phyloP scores from a whole-genome alignment of 805 yeast species.

The Schwanniomyces polymorphus region DNA sequence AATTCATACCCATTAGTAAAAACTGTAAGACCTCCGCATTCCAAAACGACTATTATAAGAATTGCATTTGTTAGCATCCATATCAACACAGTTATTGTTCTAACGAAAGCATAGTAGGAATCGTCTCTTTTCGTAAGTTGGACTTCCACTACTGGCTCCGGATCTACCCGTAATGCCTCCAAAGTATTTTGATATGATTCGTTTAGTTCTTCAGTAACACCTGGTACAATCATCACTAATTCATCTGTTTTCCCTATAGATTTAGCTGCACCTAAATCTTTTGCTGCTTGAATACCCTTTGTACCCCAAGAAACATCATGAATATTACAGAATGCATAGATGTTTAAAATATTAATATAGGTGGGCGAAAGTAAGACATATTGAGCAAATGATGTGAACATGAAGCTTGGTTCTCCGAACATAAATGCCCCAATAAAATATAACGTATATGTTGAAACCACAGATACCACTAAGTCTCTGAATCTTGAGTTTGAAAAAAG shows the following conservation, averaged over 20 bases:
- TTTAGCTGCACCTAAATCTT: conserved; percentile 83
- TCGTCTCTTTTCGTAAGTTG: conserved; percentile 44
- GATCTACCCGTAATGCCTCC: conserved; percentile 48
- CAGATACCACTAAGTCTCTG: conserved; percentile 84
- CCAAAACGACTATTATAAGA: conserved; percentile 77
- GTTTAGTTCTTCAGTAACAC: conserved; percentile 75
- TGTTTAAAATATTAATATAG: conserved; percentile 86
- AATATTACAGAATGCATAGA: conserved; percentile 93
- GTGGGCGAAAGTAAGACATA: conserved; percentile 84
- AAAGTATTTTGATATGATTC: conserved; percentile 66
- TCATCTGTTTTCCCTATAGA: conserved; percentile 43
- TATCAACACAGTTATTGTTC: conserved; percentile 83
- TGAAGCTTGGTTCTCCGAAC: conserved; percentile 89
- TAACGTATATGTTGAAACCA: conserved; percentile 78
- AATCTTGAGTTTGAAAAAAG: conserved; percentile 70
- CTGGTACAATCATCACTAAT: conserved; percentile 55
- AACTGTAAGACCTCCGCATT: conserved; percentile 72
- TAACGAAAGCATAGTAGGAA: conserved; percentile 84
- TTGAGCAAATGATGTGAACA: conserved; percentile 85
- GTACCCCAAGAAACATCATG: conserved; percentile 99
- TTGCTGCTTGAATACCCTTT: conserved; percentile 69
- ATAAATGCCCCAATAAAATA: conserved; percentile 77
- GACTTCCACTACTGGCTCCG: conserved; percentile 19
- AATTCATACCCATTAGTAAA: conserved; percentile 31
- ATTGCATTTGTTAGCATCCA: conserved; percentile 91